These are phyloP conservation scores for Triangularia setosa DNA, from an alignment of 2,329 filamentous ascomycete species.

Conservation along the genomic window DNA sequence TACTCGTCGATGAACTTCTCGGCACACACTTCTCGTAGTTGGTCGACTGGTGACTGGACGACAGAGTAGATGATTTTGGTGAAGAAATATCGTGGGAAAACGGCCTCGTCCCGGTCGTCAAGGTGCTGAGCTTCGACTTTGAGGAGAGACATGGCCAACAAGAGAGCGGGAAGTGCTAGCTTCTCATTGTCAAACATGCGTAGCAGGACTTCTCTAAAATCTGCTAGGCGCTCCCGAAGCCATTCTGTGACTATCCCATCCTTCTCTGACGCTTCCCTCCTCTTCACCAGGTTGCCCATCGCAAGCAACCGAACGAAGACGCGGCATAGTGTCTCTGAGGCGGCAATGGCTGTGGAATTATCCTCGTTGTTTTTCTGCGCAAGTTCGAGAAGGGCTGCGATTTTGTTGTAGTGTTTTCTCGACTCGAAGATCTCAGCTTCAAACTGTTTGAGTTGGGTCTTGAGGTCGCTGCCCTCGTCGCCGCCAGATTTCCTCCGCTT, in stretches of 20 bases:
- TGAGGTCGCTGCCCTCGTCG: constrained; percentile 47
- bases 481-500: constrained; percentile 50
- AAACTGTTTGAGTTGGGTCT: constrained; percentile 66
- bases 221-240: constrained; percentile 70
- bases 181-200: constrained; percentile 57
- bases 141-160: constrained; percentile 75
- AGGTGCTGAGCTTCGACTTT: constrained; percentile 71
- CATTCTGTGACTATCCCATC: constrained; percentile 72
- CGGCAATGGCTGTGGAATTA: constrained; percentile 58
- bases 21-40: constrained; percentile 67
- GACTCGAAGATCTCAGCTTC: constrained; percentile 82
- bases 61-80: constrained; percentile 60
- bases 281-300: constrained; percentile 64
- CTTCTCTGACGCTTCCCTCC: constrained; percentile 64
- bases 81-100: constrained; percentile 67
- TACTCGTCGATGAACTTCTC: constrained; percentile 75
- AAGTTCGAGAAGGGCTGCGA: constrained; percentile 65
- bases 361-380: constrained; percentile 47
- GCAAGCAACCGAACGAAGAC: constrained; percentile 80
- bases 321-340: constrained; percentile 77
- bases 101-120: constrained; percentile 58
- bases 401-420: constrained; percentile 88
- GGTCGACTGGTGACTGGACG: constrained; percentile 55
- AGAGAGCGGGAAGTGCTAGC: constrained; percentile 67
- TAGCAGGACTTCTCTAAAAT: constrained; percentile 64